Evolutionary conservation across 2,329 filamentous ascomycete genomes (phyloP).

Genomic region (Neocatenulostroma microsporum): DNA sequence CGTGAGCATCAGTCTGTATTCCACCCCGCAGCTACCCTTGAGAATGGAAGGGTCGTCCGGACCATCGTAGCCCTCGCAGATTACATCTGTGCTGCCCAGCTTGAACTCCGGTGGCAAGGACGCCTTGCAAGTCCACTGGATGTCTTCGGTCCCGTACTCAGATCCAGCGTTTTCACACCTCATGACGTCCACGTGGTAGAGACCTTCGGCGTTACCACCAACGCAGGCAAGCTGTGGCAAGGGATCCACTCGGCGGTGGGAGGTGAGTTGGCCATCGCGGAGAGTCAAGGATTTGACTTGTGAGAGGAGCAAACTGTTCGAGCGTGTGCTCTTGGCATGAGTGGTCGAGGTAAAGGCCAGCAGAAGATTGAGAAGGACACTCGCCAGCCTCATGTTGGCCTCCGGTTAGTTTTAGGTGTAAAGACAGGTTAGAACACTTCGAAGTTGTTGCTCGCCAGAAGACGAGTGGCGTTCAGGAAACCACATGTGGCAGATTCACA

Average conservation of each 20-base stretch:
- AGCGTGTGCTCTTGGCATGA: slow-evolving; percentile 22
- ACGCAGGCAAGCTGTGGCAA: slow-evolving; percentile 69
- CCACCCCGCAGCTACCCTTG: slow-evolving; percentile 85
- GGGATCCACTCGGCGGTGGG: slow-evolving; percentile 65
- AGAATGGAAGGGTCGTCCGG: slow-evolving; percentile 78
- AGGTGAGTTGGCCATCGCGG: slow-evolving; percentile 58
- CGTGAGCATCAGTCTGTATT: slow-evolving; percentile 76
- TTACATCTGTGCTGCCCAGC: slow-evolving; percentile 78
- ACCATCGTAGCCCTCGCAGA: slow-evolving; percentile 79
- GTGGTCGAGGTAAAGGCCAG: slow-evolving; percentile 10
- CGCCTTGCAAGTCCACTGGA: slow-evolving; percentile 86
- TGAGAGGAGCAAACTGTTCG: slow-evolving; percentile 52
- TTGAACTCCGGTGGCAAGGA: slow-evolving; percentile 56
- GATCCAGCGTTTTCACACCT: slow-evolving; percentile 81
- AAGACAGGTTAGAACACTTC: neutral
- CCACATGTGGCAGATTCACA: too few species aligned
- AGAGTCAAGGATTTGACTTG: slow-evolving; percentile 73
- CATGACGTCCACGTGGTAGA: slow-evolving; percentile 73
- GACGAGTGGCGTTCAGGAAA: neutral
- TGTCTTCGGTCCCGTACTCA: slow-evolving; percentile 69
- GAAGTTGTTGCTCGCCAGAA: neutral
- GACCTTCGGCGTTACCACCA: slow-evolving; percentile 51
- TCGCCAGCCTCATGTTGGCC: neutral
- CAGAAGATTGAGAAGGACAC: slow-evolving; percentile 7
- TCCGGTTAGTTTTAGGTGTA: too few species aligned